Percentiles rank a stretch among this genome's conserved stretches.
Evolutionary conservation across 2,329 filamentous ascomycete species (phyloP).

Genomic region (Alternaria viburni): DNA sequence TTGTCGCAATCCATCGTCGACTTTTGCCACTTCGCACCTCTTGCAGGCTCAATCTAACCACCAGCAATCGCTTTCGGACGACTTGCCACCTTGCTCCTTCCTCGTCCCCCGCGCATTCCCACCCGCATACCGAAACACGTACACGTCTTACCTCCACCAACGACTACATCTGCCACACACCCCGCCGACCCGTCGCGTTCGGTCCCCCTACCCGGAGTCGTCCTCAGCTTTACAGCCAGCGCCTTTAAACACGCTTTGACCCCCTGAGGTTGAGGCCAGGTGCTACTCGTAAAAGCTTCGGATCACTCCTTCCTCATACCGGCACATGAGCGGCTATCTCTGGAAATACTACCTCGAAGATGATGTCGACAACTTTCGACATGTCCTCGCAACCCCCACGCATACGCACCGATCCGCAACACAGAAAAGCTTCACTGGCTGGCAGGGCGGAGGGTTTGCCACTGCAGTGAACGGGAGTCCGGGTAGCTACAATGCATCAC

Average conservation of each 20-base stretch:
- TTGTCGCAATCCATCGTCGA: conserved; percentile 1
- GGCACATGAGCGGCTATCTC: conserved; percentile 91
- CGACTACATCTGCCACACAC: conserved; percentile 17
- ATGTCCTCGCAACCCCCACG: conserved; percentile 77
- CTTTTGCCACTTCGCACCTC: background rate
- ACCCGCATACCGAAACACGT: background rate
- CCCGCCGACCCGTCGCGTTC: conserved; percentile 33
- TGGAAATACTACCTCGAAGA: conserved; percentile 98
- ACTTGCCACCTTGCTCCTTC: conserved; percentile 21
- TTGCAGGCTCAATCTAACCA: background rate
- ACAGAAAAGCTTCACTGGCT: conserved; percentile 56
- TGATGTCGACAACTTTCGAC: conserved; percentile 94
- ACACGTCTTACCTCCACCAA: background rate
- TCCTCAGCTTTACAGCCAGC: conserved; percentile 58
- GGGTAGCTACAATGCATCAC: conserved; percentile 55
- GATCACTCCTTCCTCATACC: conserved; percentile 45
- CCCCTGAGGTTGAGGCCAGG: conserved; percentile 88
- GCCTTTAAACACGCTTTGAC: conserved; percentile 94
- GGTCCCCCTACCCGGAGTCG: conserved; percentile 41
- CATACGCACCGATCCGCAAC: conserved; percentile 62
- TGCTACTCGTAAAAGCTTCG: conserved; percentile 66
- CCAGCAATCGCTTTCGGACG: conserved; percentile 3
- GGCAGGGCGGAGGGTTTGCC: conserved; percentile 38
- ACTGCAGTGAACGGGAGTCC: conserved; percentile 54
- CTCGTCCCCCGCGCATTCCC: conserved; percentile 1